Percentiles rank a stretch among this genome's conserved stretches.
phyloP scores from a whole-genome alignment of 2,329 filamentous ascomycete genomes.

The Graphilbum ipis-grandicollis region DNA sequence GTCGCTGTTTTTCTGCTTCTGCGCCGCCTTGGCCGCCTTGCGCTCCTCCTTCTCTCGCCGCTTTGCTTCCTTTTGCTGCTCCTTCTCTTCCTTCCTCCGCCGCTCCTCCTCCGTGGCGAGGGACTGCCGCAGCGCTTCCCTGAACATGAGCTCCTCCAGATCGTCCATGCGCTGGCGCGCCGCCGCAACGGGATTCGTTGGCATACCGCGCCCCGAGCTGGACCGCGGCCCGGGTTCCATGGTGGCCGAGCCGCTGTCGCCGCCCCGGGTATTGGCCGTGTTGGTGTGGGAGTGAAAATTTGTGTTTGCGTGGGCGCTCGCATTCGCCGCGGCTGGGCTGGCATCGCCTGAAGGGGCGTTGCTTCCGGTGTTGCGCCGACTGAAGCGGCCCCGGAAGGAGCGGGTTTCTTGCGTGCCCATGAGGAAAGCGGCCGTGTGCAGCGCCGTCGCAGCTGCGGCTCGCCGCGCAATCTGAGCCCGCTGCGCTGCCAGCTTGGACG shows the following conservation, averaged over 20 bases:
- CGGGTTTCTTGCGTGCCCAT: slow-evolving; percentile 48
- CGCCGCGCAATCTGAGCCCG: slow-evolving; percentile 70
- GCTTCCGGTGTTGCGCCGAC: slow-evolving; percentile 32
- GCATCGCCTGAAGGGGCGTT: slow-evolving; percentile 14
- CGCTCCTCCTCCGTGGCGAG: slow-evolving; percentile 87
- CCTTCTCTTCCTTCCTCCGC: slow-evolving; percentile 71
- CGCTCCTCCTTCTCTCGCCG: slow-evolving; percentile 71
- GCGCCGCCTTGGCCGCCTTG: slow-evolving; percentile 52
- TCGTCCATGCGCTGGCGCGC: slow-evolving; percentile 54
- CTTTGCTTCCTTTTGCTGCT: slow-evolving; percentile 66
- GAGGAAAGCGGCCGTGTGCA: slow-evolving; percentile 89
- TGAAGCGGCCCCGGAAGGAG: slow-evolving; percentile 36
- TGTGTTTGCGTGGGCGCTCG: too few species aligned
- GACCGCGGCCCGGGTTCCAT: slow-evolving; percentile 18
- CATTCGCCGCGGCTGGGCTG: slow-evolving; percentile 11
- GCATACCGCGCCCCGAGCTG: slow-evolving; percentile 12
- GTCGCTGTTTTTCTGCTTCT: slow-evolving; percentile 16
- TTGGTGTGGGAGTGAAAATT: too few species aligned
- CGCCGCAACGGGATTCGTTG: background rate
- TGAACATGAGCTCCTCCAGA: slow-evolving; percentile 95
- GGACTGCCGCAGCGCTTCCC: slow-evolving; percentile 83
- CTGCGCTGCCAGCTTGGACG: slow-evolving; percentile 70
- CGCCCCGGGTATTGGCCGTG: too few species aligned
- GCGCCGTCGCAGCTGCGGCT: slow-evolving; percentile 79
- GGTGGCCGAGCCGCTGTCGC: slow-evolving; percentile 9